These are phyloP conservation scores for Chrysoporthe cubensis DNA, from an alignment of 2,329 filamentous ascomycete species.

Conservation along the genomic window DNA sequence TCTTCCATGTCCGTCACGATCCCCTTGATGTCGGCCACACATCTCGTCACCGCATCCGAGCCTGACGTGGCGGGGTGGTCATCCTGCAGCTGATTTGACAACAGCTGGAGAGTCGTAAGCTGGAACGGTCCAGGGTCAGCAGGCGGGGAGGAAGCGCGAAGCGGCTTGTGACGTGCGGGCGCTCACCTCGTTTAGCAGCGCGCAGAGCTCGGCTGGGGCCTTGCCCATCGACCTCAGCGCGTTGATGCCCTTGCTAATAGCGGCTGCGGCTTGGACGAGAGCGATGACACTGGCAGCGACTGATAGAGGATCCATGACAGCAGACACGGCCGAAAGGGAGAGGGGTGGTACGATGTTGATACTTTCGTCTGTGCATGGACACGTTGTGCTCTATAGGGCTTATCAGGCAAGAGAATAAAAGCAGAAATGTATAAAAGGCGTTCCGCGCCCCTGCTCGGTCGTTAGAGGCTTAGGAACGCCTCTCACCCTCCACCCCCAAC, in stretches of 20 bases:
- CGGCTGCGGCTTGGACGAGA: not conserved
- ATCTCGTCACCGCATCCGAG: not conserved
- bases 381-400: not conserved
- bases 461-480: not conserved
- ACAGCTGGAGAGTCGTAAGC: not conserved
- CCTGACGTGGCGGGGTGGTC: not conserved
- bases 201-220: not conserved
- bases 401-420: not conserved
- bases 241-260: not conserved
- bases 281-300: not conserved
- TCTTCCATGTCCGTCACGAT: not conserved
- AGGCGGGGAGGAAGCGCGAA: not conserved
- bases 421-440: not conserved
- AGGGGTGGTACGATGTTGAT: not conserved
- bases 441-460: not conserved
- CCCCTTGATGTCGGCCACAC: not conserved
- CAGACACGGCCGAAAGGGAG: not conserved
- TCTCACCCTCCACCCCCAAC: not conserved
- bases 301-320: not conserved
- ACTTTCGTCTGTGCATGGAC: not conserved
- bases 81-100: not conserved
- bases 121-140: not conserved
- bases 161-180: not conserved
- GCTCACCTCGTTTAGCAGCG: not conserved
- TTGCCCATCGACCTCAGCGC: constrained; percentile 1